A percentile compares a stretch with the other conserved stretches of the same genome.
These are phyloP conservation scores for Cystobasidium pallidum DNA, from an alignment of 1,284 basidiomycete genomes.

Conservation along the genomic window DNA sequence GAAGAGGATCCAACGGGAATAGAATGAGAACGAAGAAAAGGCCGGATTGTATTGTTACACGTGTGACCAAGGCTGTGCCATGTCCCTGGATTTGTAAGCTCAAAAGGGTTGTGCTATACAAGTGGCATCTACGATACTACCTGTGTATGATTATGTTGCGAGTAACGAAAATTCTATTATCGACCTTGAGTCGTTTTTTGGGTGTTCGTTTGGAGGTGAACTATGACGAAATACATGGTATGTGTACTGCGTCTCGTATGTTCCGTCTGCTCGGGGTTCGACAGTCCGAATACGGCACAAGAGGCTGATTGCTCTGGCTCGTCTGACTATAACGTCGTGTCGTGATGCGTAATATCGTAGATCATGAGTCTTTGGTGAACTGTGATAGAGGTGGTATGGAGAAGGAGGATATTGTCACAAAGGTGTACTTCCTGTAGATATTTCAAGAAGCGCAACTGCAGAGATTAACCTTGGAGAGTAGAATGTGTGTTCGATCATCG, in stretches of 20 bases:
- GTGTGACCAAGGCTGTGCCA: background rate
- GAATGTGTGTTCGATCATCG: background rate
- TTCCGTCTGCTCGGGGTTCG: background rate
- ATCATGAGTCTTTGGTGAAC: background rate
- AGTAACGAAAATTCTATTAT: slow-evolving; percentile 8
- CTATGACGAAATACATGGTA: background rate
- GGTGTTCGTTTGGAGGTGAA: background rate
- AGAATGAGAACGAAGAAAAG: background rate
- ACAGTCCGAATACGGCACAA: background rate
- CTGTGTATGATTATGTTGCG: slow-evolving; percentile 2
- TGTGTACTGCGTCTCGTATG: background rate
- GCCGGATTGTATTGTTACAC: too few relatives aligned
- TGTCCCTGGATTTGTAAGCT: background rate
- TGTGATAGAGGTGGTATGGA: background rate
- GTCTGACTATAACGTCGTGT: slow-evolving; percentile 2
- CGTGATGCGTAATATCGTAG: slow-evolving; percentile 31
- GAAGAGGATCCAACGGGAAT: background rate
- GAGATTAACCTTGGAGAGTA: background rate
- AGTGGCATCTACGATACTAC: slow-evolving; percentile 24
- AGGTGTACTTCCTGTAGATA: background rate
- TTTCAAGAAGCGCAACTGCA: background rate
- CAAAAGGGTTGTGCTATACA: background rate
- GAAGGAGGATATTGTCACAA: background rate
- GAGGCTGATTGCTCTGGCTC: background rate
- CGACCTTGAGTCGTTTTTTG: slow-evolving; percentile 36